Conservation (phyloP, 1,284 basidiomycete species). For the Tetrapyrgos nigripes region DNA sequence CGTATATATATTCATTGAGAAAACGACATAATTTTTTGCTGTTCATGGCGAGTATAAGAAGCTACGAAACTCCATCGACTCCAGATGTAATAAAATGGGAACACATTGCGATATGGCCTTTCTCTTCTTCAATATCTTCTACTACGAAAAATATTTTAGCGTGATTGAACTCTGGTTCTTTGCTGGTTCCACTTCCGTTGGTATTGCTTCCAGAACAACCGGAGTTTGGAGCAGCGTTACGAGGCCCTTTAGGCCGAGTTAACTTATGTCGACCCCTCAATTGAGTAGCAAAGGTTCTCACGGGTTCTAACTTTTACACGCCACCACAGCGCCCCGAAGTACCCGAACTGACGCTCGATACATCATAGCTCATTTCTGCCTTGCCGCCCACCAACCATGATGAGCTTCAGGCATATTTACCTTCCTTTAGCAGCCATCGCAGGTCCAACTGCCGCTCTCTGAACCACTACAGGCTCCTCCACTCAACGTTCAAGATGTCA, state of each 20-base stretch:
- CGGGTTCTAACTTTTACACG: too few relatives aligned
- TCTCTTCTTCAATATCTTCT: conserved; percentile 9
- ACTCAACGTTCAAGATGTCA: too few relatives aligned
- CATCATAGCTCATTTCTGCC: too few relatives aligned
- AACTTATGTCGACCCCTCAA: too few relatives aligned
- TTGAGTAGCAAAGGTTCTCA: too few relatives aligned
- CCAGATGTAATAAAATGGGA: conserved; percentile 6
- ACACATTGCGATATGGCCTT: background rate
- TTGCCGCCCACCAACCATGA: too few relatives aligned
- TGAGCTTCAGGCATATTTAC: too few relatives aligned
- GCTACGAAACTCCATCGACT: background rate
- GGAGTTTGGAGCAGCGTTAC: background rate
- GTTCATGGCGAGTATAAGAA: background rate
- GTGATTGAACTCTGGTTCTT: background rate
- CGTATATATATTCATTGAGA: background rate
- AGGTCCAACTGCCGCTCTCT: too few relatives aligned
- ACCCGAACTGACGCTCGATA: too few relatives aligned
- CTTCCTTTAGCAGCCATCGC: too few relatives aligned
- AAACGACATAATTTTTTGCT: background rate
- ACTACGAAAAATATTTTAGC: conserved; percentile 2
- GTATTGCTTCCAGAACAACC: background rate
- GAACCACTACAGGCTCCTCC: background rate
- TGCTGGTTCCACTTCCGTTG: background rate
- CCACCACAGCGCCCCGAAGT: too few relatives aligned
- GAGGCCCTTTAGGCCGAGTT: too few relatives aligned